Percentiles rank a stretch among this genome's conserved stretches.
phyloP scores from a whole-genome alignment of 1,284 basidiomycete species.

The Omphalotus olearius region DNA sequence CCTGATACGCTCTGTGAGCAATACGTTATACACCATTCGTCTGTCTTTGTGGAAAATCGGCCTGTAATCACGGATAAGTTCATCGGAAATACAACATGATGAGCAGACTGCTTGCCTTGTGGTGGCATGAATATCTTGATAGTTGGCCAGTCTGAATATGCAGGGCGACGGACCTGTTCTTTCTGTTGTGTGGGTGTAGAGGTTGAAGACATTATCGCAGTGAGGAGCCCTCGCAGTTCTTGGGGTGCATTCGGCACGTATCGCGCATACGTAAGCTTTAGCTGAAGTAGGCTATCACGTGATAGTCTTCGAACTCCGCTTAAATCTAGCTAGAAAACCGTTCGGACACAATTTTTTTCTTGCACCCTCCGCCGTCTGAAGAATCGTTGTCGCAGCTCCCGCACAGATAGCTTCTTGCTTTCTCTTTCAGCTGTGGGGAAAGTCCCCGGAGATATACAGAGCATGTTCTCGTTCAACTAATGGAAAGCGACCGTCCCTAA shows the following conservation, averaged over 20 bases:
- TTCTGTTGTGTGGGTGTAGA: constrained; percentile 23
- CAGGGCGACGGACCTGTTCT: constrained; percentile 25
- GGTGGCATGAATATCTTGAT: constrained; percentile 46
- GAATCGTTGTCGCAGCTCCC: constrained; percentile 83
- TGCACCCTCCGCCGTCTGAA: constrained; percentile 51
- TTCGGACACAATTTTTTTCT: constrained; percentile 22
- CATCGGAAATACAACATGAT: background rate
- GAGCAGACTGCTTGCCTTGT: constrained; percentile 28
- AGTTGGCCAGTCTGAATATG: constrained; percentile 42
- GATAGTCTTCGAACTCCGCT: background rate
- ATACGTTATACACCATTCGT: constrained; percentile 74
- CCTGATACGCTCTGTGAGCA: constrained; percentile 63
- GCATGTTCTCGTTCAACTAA: constrained; percentile 45
- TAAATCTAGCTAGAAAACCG: constrained; percentile 6
- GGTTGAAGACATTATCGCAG: constrained; percentile 17
- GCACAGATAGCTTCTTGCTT: constrained; percentile 49
- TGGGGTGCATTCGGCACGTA: background rate
- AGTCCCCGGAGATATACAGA: constrained; percentile 86
- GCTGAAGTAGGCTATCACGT: background rate
- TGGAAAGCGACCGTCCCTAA: constrained; percentile 74
- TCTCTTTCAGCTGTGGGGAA: constrained; percentile 74
- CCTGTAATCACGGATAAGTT: constrained; percentile 30
- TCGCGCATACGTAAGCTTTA: background rate
- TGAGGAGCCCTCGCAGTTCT: background rate
- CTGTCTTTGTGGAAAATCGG: constrained; percentile 49